phyloP scores from a whole-genome alignment of 768 basidiomycete genomes.

The Suillus americanus region DNA sequence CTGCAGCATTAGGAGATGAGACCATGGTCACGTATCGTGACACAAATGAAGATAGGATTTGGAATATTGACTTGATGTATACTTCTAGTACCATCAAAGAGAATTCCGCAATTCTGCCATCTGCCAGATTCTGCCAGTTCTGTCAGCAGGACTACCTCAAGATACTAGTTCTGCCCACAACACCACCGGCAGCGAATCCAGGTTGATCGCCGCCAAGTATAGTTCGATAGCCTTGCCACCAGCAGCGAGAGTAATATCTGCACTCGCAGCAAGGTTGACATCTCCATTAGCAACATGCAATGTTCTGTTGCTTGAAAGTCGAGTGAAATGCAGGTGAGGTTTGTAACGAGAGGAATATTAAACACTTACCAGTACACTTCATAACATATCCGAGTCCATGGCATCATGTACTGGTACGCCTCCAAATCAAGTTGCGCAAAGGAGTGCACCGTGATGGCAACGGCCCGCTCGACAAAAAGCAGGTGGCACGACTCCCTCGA shows the following conservation, averaged over 20 bases:
- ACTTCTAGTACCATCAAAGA: no score
- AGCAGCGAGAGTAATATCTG: not conserved
- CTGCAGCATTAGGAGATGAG: no score
- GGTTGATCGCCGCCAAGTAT: not conserved
- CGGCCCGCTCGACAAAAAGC: not conserved
- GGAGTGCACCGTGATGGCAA: not conserved
- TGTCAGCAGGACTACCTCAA: no score
- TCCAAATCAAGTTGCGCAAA: not conserved
- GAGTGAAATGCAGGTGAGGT: not conserved
- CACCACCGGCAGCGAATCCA: not conserved
- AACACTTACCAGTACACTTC: not conserved
- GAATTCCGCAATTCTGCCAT: no score
- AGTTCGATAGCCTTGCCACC: not conserved
- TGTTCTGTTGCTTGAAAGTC: not conserved
- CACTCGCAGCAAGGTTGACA: not conserved
- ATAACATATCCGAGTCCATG: not conserved
- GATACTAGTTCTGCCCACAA: no score
- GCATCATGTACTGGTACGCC: no score
- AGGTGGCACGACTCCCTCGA: not conserved
- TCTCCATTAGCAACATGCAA: not conserved
- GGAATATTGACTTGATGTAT: no score
- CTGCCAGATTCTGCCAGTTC: no score
- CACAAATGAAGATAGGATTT: no score
- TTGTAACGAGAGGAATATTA: not conserved
- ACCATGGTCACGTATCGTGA: no score